Conservation (phyloP, 768 basidiomycete species). For the Cystobasidium onofrii region DNA sequence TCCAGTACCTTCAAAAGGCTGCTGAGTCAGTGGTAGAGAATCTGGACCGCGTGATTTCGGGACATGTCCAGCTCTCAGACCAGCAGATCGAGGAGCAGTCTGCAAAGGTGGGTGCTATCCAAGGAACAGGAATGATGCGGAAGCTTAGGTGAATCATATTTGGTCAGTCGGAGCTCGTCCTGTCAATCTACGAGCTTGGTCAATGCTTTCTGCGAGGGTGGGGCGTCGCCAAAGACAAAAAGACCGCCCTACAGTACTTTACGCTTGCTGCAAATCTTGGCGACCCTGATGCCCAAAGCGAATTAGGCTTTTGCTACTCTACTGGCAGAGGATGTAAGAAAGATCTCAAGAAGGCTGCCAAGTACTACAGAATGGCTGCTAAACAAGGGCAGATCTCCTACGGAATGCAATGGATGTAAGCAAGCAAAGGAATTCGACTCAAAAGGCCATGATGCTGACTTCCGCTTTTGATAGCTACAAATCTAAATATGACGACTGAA, state of each 20-base stretch:
- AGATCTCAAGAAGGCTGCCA: conserved; percentile 72
- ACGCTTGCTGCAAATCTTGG: conserved; percentile 72
- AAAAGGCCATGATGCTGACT: background rate
- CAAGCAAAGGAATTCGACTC: background rate
- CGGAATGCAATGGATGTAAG: conserved; percentile 32
- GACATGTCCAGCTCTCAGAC: conserved; percentile 41
- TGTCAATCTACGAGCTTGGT: conserved; percentile 85
- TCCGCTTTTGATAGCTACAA: conserved; percentile 7
- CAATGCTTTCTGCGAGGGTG: conserved; percentile 89
- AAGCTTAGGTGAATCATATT: too few species aligned
- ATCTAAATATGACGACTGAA: conserved; percentile 22
- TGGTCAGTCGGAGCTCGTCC: conserved; percentile 63
- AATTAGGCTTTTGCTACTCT: conserved; percentile 72
- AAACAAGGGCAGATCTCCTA: conserved; percentile 31
- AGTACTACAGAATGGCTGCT: conserved; percentile 82
- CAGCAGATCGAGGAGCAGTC: conserved; percentile 51
- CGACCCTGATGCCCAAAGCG: conserved; percentile 76
- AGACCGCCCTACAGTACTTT: conserved; percentile 65
- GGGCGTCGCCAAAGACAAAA: conserved; percentile 78
- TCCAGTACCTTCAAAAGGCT: conserved; percentile 72
- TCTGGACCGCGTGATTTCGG: conserved; percentile 58
- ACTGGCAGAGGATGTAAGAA: conserved; percentile 86
- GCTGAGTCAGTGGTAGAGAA: conserved; percentile 72
- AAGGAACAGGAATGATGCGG: too few species aligned
- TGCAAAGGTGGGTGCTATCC: conserved; percentile 54